phyloP scores from a whole-genome alignment of 2,329 filamentous ascomycete species.

The Fusarium sulawesiense region DNA sequence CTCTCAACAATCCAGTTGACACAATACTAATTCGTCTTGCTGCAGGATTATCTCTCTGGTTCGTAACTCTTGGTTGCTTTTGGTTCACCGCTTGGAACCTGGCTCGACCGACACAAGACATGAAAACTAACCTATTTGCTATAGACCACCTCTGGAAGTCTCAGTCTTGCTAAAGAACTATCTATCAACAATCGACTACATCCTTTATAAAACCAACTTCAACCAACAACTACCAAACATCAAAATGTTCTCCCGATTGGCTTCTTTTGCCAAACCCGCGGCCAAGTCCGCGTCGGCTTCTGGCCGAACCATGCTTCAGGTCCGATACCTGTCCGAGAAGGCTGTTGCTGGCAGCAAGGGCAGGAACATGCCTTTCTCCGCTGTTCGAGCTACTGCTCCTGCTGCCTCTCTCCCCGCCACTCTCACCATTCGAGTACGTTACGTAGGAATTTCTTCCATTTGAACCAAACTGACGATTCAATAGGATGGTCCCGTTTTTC shows the following conservation, averaged over 20 bases:
- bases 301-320: constrained; percentile 55
- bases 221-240: constrained; percentile 25
- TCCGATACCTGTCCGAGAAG: constrained; percentile 52
- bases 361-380: constrained; percentile 71
- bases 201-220: constrained; percentile 11
- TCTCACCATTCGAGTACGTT: constrained; percentile 87
- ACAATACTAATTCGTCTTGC: constrained; percentile 56
- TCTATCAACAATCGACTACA: constrained; percentile 28
- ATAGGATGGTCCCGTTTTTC: constrained; percentile 93
- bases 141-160: constrained; percentile 59
- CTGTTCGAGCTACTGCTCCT: constrained; percentile 70
- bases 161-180: constrained; percentile 47
- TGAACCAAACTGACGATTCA: constrained; percentile 17
- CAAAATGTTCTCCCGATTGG: constrained; percentile 70
- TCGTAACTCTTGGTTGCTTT: constrained; percentile 50
- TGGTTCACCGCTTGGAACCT: constrained; percentile 57
- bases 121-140: constrained; percentile 35
- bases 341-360: constrained; percentile 73
- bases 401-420: constrained; percentile 75
- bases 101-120: constrained; percentile 14
- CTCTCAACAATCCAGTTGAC: constrained; percentile 35
- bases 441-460: background rate
- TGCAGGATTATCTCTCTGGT: constrained; percentile 82
- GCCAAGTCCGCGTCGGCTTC: constrained; percentile 57
- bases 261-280: constrained; percentile 65